These are phyloP conservation scores for Crithidia thermophila DNA, from an alignment of 208 protist genomes.

Conservation along the genomic window DNA sequence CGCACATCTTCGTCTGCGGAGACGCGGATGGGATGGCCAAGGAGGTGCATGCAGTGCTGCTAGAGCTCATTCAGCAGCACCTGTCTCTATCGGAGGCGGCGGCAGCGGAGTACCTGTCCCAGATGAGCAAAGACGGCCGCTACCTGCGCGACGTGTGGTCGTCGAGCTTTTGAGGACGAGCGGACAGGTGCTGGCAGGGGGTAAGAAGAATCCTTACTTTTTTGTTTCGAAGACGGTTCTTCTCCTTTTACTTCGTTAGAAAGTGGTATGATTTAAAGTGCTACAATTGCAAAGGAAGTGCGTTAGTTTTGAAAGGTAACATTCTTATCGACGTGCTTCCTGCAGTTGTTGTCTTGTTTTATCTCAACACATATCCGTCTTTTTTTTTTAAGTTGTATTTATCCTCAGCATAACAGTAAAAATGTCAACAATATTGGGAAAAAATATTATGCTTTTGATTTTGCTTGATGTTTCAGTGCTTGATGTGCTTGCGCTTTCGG, in stretches of 20 bases:
- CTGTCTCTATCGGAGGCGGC: conserved; percentile 16
- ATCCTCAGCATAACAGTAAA: too few relatives aligned
- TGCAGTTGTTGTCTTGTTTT: too few relatives aligned
- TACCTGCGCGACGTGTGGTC: conserved; percentile 63
- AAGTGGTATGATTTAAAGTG: not conserved
- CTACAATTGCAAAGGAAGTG: not conserved
- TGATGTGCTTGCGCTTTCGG: too few relatives aligned
- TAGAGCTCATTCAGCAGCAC: conserved; percentile 47
- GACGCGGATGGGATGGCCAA: conserved; percentile 69
- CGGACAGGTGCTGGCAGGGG: too few relatives aligned
- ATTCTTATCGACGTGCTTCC: too few relatives aligned
- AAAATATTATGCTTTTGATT: too few relatives aligned
- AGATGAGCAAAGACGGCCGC: conserved; percentile 35
- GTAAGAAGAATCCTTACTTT: too few relatives aligned
- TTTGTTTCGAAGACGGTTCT: too few relatives aligned
- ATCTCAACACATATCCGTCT: too few relatives aligned
- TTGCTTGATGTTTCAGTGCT: too few relatives aligned
- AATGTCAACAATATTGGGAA: too few relatives aligned
- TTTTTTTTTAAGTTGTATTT: not conserved
- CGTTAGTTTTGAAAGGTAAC: conserved; percentile 1
- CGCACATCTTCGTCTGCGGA: conserved; percentile 67
- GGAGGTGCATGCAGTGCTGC: conserved; percentile 52
- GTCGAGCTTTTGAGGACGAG: conserved; percentile 1
- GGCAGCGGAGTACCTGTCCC: conserved; percentile 35
- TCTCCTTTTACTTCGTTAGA: too few relatives aligned